Evolutionary conservation across 768 basidiomycete genomes (phyloP).

Genomic region (Mycena rebaudengoi): DNA sequence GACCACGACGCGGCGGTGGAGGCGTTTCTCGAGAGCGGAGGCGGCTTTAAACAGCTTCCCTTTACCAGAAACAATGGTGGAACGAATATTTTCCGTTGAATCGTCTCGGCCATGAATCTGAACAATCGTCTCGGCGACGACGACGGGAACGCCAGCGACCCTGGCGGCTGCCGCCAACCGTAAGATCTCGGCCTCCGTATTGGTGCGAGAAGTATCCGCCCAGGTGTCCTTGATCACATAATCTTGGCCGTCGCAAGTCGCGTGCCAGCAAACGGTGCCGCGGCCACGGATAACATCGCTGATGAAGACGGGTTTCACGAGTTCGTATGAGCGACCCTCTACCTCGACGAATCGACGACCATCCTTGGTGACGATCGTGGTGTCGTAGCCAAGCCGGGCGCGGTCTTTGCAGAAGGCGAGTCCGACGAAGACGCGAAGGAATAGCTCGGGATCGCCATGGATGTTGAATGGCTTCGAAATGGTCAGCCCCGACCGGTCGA

Average conservation of each 20-base stretch:
- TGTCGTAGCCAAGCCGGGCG: neutral
- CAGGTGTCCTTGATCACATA: constrained; percentile 3
- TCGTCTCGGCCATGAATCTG: neutral
- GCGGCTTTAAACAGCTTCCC: neutral
- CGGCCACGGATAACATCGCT: constrained; percentile 2
- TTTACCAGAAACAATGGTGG: neutral
- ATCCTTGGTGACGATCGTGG: neutral
- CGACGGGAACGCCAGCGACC: neutral
- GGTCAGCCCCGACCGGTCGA: neutral
- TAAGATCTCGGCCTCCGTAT: neutral
- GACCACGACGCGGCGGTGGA: neutral
- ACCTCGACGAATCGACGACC: neutral
- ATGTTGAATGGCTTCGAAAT: neutral
- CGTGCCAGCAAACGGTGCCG: constrained; percentile 4
- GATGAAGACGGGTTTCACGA: neutral
- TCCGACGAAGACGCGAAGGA: neutral
- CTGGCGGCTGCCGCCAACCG: neutral
- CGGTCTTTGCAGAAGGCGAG: neutral
- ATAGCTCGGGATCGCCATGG: neutral
- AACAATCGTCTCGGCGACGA: neutral
- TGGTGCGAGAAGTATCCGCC: neutral
- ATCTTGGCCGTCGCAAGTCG: neutral
- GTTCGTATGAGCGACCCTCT: neutral
- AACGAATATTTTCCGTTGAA: neutral
- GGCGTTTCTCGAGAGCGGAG: neutral